Evolutionary conservation across 78 protist species (phyloP).

Genomic region (Tieghemostelium lacteum): DNA sequence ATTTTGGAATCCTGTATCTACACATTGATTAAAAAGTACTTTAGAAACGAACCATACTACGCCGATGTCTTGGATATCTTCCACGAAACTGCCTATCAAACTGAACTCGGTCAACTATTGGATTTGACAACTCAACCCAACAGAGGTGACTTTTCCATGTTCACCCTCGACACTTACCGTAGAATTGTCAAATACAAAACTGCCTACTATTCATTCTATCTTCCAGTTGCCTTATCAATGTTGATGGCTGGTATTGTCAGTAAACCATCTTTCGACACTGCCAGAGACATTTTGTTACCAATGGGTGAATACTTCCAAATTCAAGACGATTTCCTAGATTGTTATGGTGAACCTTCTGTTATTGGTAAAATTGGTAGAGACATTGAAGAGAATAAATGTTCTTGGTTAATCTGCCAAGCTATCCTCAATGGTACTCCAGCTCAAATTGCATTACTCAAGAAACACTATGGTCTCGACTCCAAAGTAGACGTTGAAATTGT

Average conservation of each 20-base stretch:
- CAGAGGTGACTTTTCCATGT: constrained; percentile 81
- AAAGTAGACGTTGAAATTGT: constrained; percentile 38
- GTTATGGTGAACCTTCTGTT: constrained; percentile 95
- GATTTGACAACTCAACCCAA: constrained; percentile 93
- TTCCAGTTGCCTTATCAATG: constrained; percentile 96
- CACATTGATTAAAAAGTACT: constrained; percentile 88
- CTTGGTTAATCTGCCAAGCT: constrained; percentile 94
- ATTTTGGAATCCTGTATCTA: constrained; percentile 90
- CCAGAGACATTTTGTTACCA: constrained; percentile 86
- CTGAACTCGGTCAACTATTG: constrained; percentile 96
- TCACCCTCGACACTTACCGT: constrained; percentile 83
- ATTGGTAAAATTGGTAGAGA: constrained; percentile 99
- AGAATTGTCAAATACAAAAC: constrained; percentile 98
- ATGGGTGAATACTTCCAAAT: constrained; percentile 97
- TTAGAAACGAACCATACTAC: constrained; percentile 79
- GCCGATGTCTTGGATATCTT: constrained; percentile 90
- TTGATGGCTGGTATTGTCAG: constrained; percentile 82
- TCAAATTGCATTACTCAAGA: constrained; percentile 83
- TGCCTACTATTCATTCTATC: constrained; percentile 97
- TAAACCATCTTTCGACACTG: constrained; percentile 56
- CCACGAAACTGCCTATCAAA: constrained; percentile 89
- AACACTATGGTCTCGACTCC: constrained; percentile 82
- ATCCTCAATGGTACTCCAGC: constrained; percentile 77
- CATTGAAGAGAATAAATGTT: constrained; percentile 97
- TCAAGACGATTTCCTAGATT: constrained; percentile 99